These are phyloP conservation scores for Herpotrichia juniperi DNA, from an alignment of 2,329 filamentous ascomycete genomes.

Conservation along the genomic window DNA sequence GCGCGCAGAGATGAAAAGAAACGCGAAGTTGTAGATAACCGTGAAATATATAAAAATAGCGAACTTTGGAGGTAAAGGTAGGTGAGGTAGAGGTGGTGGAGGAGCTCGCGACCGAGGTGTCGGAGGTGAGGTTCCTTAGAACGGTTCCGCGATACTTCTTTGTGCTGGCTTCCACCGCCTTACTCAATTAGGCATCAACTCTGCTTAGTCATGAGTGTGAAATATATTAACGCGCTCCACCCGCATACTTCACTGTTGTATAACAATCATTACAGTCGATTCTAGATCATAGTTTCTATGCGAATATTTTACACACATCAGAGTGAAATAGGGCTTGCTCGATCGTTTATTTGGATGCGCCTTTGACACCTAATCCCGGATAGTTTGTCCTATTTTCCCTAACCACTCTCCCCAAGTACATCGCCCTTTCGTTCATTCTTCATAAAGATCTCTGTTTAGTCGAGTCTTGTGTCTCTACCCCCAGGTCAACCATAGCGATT, in stretches of 20 bases:
- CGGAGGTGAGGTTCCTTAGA: constrained; percentile 9
- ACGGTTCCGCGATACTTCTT: constrained; percentile 13
- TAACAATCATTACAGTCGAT: too few species aligned
- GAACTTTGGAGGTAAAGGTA: not conserved
- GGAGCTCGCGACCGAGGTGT: not conserved
- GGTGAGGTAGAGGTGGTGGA: not conserved
- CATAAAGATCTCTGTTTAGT: not conserved
- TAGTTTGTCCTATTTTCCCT: too few species aligned
- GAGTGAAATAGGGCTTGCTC: too few species aligned
- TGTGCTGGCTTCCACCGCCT: constrained; percentile 26
- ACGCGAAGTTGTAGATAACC: not conserved
- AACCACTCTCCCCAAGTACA: too few species aligned
- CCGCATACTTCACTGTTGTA: too few species aligned
- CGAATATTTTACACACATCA: too few species aligned
- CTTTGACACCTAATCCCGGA: too few species aligned
- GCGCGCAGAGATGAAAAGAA: not conserved
- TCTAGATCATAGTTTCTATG: too few species aligned
- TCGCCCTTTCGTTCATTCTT: too few species aligned
- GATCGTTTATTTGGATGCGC: too few species aligned
- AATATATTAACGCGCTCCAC: too few species aligned
- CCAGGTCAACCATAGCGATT: not conserved
- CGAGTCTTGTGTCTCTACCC: not conserved
- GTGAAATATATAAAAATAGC: not conserved
- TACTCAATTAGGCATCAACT: not conserved
- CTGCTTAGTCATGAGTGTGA: not conserved